A percentile compares a stretch with the other conserved stretches of the same genome.
Evolutionary conservation across 495 filamentous ascomycete genomes (phyloP).

Genomic region (Penicillium subrubescens): DNA sequence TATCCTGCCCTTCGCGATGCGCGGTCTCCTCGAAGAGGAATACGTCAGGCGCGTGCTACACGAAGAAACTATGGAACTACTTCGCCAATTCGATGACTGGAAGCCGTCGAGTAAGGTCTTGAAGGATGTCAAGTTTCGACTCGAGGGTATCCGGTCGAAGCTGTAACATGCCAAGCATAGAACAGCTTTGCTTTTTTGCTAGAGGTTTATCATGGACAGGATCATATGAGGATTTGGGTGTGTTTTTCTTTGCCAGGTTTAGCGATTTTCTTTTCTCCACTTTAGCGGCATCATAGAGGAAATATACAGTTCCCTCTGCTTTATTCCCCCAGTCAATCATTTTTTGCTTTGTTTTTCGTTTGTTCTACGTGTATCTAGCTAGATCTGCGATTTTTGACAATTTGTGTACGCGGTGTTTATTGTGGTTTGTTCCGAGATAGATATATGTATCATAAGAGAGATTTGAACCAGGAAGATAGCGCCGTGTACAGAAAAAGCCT

Average conservation of each 20-base stretch:
- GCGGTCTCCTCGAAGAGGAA: constrained; percentile 89
- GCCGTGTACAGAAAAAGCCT: neutral
- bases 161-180: constrained; percentile 45
- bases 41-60: constrained; percentile 78
- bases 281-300: constrained; percentile 16
- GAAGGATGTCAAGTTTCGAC: constrained; percentile 92
- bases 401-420: constrained; percentile 1
- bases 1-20: constrained; percentile 90
- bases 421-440: constrained; percentile 6
- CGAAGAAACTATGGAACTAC: constrained; percentile 74
- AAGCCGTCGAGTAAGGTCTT: constrained; percentile 84
- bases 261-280: constrained; percentile 6
- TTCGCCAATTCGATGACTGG: constrained; percentile 92
- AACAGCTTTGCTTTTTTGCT: neutral
- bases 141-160: constrained; percentile 89
- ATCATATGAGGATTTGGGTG: neutral
- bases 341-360: neutral
- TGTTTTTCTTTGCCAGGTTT: neutral
- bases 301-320: constrained; percentile 9
- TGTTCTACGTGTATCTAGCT: neutral
- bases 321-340: constrained; percentile 4
- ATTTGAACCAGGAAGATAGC: neutral
- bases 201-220: neutral
- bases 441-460: constrained; percentile 9
- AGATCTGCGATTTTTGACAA: neutral